Percentiles rank a stretch among this genome's conserved stretches.
Conservation (phyloP, 202 grass and related monocot genomes). For the Zoysia matrella region DNA sequence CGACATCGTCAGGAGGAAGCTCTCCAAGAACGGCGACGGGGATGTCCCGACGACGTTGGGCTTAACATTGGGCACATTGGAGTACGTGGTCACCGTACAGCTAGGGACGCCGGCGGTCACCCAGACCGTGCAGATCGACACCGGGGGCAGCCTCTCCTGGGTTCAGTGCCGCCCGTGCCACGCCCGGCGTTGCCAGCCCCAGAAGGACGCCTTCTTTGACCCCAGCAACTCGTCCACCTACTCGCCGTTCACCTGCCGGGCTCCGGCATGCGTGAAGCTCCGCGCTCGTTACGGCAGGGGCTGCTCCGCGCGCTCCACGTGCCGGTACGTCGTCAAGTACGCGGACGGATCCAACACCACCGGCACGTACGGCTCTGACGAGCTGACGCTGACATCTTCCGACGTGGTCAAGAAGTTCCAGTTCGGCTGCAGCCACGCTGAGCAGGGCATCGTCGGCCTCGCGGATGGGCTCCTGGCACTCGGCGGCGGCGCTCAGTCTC, state of each 20-base stretch:
- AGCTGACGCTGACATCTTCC: not conserved
- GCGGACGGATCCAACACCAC: not conserved
- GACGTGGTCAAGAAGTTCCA: not conserved
- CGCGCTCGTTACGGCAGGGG: not conserved
- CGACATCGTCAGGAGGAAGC: conserved; percentile 30
- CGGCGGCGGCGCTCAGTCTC: too few species aligned
- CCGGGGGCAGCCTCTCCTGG: not conserved
- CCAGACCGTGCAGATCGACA: conserved; percentile 12
- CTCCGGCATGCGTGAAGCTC: too few species aligned
- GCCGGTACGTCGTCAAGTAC: not conserved
- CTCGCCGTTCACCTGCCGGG: too few species aligned
- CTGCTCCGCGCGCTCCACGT: not conserved
- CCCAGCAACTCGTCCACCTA: too few species aligned
- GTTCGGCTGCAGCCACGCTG: not conserved
- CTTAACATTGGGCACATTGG: too few species aligned
- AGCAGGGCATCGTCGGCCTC: too few species aligned
- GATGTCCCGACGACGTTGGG: not conserved
- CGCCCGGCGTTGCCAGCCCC: too few species aligned
- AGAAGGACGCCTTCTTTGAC: too few species aligned
- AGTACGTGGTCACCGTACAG: conserved; percentile 23
- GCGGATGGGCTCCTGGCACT: too few species aligned
- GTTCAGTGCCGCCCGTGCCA: not conserved
- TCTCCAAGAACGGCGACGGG: not conserved
- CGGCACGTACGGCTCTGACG: not conserved
- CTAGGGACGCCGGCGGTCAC: not conserved